phyloP scores from a whole-genome alignment of 805 yeast genomes.

The Myxozyma lipomycoides region DNA sequence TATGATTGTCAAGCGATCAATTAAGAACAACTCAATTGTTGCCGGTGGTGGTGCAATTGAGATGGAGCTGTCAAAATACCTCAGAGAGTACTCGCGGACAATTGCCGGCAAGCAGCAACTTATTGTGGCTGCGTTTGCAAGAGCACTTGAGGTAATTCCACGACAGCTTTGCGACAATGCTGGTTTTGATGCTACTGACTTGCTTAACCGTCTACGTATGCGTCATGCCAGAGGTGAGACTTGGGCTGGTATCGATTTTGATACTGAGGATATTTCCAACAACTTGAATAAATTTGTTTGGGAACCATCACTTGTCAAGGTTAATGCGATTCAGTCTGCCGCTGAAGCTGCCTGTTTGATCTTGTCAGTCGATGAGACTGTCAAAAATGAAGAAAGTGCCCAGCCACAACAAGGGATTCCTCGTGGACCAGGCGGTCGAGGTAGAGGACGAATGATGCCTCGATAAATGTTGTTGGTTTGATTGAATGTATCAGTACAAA shows the following conservation, averaged over 20 bases:
- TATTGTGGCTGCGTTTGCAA: constrained; percentile 86
- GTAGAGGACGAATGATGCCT: constrained; percentile 1
- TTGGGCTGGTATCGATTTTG: constrained; percentile 93
- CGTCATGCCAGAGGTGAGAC: constrained; percentile 89
- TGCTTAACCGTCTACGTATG: constrained; percentile 84
- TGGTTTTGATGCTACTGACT: constrained; percentile 97
- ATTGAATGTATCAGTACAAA: too few species aligned
- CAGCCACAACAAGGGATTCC: constrained; percentile 35
- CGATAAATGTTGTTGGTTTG: neutral
- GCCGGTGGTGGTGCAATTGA: constrained; percentile 99
- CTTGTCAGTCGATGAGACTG: constrained; percentile 92
- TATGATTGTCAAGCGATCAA: constrained; percentile 95
- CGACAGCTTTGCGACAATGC: constrained; percentile 97
- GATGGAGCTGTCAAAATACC: constrained; percentile 87
- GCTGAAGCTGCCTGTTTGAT: constrained; percentile 94
- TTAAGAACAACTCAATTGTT: constrained; percentile 78
- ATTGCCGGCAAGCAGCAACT: constrained; percentile 96
- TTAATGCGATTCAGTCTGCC: constrained; percentile 91
- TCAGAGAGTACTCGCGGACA: constrained; percentile 80
- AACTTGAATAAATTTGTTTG: constrained; percentile 85
- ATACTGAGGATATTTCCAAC: constrained; percentile 71
- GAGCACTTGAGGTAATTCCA: constrained; percentile 92
- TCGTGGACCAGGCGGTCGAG: constrained; percentile 28
- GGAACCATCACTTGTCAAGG: constrained; percentile 96
- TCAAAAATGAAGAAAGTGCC: constrained; percentile 41